A percentile compares a stretch with the other conserved stretches of the same genome.
Evolutionary conservation across 1,284 basidiomycete species (phyloP).

Genomic region (Pseudozyma sp.): DNA sequence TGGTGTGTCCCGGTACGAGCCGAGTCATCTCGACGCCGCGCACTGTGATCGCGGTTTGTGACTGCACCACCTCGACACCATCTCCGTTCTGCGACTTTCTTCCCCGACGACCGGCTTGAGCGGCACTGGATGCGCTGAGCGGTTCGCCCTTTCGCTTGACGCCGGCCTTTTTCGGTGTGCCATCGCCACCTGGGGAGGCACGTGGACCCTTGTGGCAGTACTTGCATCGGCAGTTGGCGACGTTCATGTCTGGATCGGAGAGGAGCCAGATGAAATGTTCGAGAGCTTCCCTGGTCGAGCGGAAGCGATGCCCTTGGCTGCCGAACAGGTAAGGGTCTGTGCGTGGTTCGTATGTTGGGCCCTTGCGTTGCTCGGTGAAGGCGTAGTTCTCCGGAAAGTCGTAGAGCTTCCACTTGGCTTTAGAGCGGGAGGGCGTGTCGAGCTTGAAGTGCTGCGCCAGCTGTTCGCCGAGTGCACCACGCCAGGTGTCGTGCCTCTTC

Average conservation of each 20-base stretch:
- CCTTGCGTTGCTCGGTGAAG: slow-evolving; percentile 60
- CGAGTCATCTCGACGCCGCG: slow-evolving; percentile 38
- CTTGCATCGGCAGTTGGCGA: slow-evolving; percentile 48
- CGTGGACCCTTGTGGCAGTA: slow-evolving; percentile 47
- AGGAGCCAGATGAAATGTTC: slow-evolving; percentile 54
- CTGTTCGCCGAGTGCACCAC: slow-evolving; percentile 31
- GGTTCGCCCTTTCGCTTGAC: slow-evolving; percentile 32
- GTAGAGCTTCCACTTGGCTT: slow-evolving; percentile 48
- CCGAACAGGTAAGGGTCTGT: slow-evolving; percentile 60
- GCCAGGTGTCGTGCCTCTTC: slow-evolving; percentile 32
- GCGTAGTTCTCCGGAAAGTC: slow-evolving; percentile 51
- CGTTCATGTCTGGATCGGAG: slow-evolving; percentile 37
- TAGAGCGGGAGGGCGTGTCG: slow-evolving; percentile 23
- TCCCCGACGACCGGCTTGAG: slow-evolving; percentile 2
- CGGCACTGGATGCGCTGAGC: slow-evolving; percentile 27
- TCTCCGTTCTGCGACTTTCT: slow-evolving; percentile 16
- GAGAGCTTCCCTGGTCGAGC: slow-evolving; percentile 43
- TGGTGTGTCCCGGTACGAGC: slow-evolving; percentile 38
- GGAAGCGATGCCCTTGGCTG: slow-evolving; percentile 44
- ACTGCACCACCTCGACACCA: not conserved
- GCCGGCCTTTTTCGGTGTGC: slow-evolving; percentile 18
- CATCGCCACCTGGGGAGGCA: slow-evolving; percentile 9
- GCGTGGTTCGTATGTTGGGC: slow-evolving; percentile 23
- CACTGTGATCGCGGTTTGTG: slow-evolving; percentile 26
- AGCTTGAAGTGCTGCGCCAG: slow-evolving; percentile 41